A percentile compares a stretch with the other conserved stretches of the same genome.
These are phyloP conservation scores for Cystobasidium sp. DNA, from an alignment of 1,284 basidiomycete genomes.

Conservation along the genomic window DNA sequence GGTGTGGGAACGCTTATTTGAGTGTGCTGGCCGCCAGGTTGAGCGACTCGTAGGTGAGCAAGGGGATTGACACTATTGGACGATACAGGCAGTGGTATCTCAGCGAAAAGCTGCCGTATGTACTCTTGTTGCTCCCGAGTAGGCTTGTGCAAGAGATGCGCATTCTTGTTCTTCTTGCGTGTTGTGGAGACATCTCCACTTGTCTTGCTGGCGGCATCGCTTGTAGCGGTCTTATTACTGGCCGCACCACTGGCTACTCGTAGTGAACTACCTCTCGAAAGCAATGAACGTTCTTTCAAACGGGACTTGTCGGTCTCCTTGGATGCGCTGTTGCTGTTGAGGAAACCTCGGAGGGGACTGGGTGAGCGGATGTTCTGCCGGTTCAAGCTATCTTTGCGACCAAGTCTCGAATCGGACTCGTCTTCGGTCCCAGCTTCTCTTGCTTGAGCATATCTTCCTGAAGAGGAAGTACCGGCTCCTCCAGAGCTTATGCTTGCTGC, in stretches of 20 bases:
- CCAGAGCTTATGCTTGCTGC: conserved; percentile 22
- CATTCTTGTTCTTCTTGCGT: conserved; percentile 2
- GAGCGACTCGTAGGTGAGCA: conserved; percentile 48
- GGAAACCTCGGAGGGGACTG: conserved; percentile 1
- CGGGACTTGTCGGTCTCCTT: neutral
- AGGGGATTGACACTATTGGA: conserved; percentile 17
- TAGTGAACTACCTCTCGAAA: neutral
- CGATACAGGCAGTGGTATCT: conserved; percentile 46
- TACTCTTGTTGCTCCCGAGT: conserved; percentile 51
- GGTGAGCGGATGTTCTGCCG: conserved; percentile 11
- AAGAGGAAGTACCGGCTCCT: neutral
- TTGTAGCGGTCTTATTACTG: neutral
- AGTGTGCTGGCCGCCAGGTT: conserved; percentile 44
- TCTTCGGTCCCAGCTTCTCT: conserved; percentile 7
- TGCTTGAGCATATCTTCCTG: neutral
- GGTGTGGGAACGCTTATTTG: conserved; percentile 9
- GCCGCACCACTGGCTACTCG: conserved; percentile 3
- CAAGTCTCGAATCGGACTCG: conserved; percentile 3
- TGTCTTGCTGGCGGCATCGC: neutral
- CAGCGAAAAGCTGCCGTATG: conserved; percentile 50
- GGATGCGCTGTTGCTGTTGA: neutral
- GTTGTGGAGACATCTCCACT: conserved; percentile 11
- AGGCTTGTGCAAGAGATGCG: conserved; percentile 47
- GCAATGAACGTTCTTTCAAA: conserved; percentile 10
- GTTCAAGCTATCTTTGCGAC: conserved; percentile 28